phyloP scores from a whole-genome alignment of 1,284 basidiomycete genomes.

The Mycena citricolor region DNA sequence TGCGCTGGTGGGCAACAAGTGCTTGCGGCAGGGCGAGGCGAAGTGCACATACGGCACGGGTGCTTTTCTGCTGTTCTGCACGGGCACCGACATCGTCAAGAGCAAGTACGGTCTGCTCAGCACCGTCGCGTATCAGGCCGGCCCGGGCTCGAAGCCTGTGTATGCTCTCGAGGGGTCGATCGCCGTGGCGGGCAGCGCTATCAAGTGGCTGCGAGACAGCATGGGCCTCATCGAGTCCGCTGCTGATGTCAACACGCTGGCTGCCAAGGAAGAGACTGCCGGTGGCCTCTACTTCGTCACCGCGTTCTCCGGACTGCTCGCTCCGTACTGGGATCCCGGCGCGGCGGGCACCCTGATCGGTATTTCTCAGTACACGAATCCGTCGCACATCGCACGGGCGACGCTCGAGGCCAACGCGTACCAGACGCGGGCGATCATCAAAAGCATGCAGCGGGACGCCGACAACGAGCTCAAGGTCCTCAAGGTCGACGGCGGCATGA shows the following conservation, averaged over 20 bases:
- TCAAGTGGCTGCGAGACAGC: slow-evolving; percentile 96
- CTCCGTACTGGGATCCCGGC: slow-evolving; percentile 90
- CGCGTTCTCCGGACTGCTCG: slow-evolving; percentile 90
- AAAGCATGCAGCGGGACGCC: slow-evolving; percentile 90
- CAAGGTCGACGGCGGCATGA: slow-evolving; percentile 95
- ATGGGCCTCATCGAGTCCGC: slow-evolving; percentile 83
- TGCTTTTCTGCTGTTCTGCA: slow-evolving; percentile 93
- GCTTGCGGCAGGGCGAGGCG: slow-evolving; percentile 79
- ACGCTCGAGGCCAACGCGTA: slow-evolving; percentile 89
- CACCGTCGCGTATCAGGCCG: slow-evolving; percentile 94
- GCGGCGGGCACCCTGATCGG: slow-evolving; percentile 85
- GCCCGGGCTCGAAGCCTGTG: slow-evolving; percentile 73
- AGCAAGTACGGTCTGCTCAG: slow-evolving; percentile 88
- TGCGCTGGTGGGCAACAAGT: slow-evolving; percentile 96
- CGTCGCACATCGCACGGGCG: slow-evolving; percentile 91
- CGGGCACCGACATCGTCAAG: slow-evolving; percentile 83
- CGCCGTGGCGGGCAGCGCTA: slow-evolving; percentile 91
- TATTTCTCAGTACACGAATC: slow-evolving; percentile 89
- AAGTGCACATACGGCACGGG: slow-evolving; percentile 98
- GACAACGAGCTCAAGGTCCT: slow-evolving; percentile 73
- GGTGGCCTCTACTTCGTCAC: slow-evolving; percentile 98
- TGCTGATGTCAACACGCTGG: slow-evolving; percentile 83
- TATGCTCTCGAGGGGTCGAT: slow-evolving; percentile 96
- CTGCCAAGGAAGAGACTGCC: slow-evolving; percentile 74
- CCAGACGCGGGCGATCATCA: slow-evolving; percentile 92